These are phyloP conservation scores for Pseudoneurospora amorphoporcata DNA, from an alignment of 495 filamentous ascomycete species.

Conservation along the genomic window DNA sequence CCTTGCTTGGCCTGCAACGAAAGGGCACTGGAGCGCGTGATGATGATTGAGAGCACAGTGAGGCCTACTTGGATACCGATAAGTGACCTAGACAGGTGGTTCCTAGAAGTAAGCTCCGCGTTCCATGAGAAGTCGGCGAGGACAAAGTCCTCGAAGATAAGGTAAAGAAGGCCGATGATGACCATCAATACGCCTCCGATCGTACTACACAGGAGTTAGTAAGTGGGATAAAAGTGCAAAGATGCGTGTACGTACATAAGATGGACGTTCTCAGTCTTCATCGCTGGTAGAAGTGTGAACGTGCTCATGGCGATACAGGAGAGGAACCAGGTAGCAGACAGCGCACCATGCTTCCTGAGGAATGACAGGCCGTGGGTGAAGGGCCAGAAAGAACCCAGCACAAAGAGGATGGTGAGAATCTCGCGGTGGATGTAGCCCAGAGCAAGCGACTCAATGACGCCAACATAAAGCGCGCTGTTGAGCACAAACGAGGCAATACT, in stretches of 20 bases:
- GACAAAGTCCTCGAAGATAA: slow-evolving; percentile 69
- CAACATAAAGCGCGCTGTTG: slow-evolving; percentile 56
- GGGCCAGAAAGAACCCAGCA: slow-evolving; percentile 70
- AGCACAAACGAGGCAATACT: slow-evolving; percentile 47
- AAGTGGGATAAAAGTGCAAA: neutral
- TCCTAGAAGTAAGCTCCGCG: slow-evolving; percentile 16
- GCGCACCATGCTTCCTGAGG: slow-evolving; percentile 46
- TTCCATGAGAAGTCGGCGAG: slow-evolving; percentile 33
- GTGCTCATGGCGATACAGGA: slow-evolving; percentile 75
- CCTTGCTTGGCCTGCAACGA: slow-evolving; percentile 81
- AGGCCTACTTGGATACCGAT: slow-evolving; percentile 58
- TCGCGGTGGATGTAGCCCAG: slow-evolving; percentile 84
- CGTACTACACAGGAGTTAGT: slow-evolving; percentile 43
- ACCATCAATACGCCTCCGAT: slow-evolving; percentile 73
- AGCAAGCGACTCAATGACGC: slow-evolving; percentile 65
- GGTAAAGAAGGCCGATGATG: slow-evolving; percentile 64
- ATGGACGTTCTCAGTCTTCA: slow-evolving; percentile 67
- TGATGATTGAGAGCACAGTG: slow-evolving; percentile 68
- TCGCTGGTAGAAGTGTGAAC: slow-evolving; percentile 81
- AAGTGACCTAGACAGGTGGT: slow-evolving; percentile 27
- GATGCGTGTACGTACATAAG: slow-evolving; percentile 54
- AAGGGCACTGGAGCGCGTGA: slow-evolving; percentile 71
- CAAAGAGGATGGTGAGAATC: slow-evolving; percentile 73
- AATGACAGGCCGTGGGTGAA: slow-evolving; percentile 62
- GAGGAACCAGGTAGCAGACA: slow-evolving; percentile 64